Evolutionary conservation across 176 grass and related monocot species (phyloP), one percentile per base, ranked within the genome.

Genomic region (Phoenix roebelenii): DNA sequence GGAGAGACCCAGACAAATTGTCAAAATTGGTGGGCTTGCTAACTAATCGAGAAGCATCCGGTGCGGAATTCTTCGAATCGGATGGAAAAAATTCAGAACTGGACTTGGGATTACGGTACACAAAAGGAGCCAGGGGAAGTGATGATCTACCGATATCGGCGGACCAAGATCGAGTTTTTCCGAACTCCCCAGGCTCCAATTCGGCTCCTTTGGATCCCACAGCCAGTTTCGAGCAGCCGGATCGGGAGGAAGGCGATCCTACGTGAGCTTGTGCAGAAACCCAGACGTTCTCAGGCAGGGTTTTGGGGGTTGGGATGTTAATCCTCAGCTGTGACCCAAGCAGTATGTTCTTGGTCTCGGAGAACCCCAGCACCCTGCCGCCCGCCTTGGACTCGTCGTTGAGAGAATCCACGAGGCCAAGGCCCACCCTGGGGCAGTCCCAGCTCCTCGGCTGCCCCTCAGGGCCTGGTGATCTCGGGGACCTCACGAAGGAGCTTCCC

Each of bases 391-490:
- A 52, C 49, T 72, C 78, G 6, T 57, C 72, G 14, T 72, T 73
- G 50, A 85, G 84, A 29, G 76, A 74, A 53, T 85, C 88, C 3
- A 98, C 77, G 51, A 92, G 84, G 72, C 93, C 67, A 10, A 98
- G 93, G 10, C 93, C 93, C 16, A 80, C 84, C 5, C 75, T 69
- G 59, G 29, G 78, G 7, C 77, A 49, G 67, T 91, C 87, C 76
- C 86, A 97, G 48, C 79, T 75, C 76, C 77, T 39, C 25, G 84
- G 76, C 59, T 20, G 54, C 51, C 51, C 51, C 4, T 67, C 51
- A 15, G 30, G 65, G 17, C 51, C 51, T 16, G 65, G 12, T 5
- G 86, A 87, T 61, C 73, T 77, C 19, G 79, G 77, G 20, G 74
- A 85, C 16, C 78, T 60, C 51, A 82, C 61, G 54, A 81, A 79